Percentiles rank a stretch among this genome's conserved stretches.
Evolutionary conservation across 75 land plant species (phyloP).

Genomic region (Sequoiadendron giganteum): DNA sequence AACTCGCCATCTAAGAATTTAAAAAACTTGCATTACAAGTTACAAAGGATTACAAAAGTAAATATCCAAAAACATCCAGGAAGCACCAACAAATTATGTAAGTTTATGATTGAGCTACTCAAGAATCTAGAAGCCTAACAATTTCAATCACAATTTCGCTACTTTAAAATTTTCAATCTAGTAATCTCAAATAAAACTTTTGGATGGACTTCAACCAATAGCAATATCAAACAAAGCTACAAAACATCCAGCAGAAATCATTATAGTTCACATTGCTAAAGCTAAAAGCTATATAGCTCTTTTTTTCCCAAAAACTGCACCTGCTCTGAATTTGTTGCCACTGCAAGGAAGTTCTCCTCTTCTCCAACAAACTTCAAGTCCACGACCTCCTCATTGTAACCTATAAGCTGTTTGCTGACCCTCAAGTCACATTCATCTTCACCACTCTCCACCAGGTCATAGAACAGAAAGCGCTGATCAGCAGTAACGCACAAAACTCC

Average conservation of each 20-base stretch:
- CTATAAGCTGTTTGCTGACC: slow-evolving; percentile 71
- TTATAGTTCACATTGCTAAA: not conserved
- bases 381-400: slow-evolving; percentile 83
- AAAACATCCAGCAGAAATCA: not conserved
- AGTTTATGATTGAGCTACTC: not conserved
- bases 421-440: slow-evolving; percentile 42
- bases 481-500: slow-evolving; percentile 86
- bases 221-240: not conserved
- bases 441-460: slow-evolving; percentile 26
- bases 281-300: not conserved
- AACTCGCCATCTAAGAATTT: not conserved
- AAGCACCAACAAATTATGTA: not conserved
- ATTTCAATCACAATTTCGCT: not conserved
- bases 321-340: slow-evolving; percentile 94
- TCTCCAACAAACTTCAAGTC: slow-evolving; percentile 89
- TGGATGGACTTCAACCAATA: not conserved
- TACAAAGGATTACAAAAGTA: not conserved
- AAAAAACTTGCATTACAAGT: not conserved
- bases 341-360: slow-evolving; percentile 76
- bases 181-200: not conserved
- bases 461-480: slow-evolving; percentile 88
- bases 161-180: not conserved
- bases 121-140: not conserved
- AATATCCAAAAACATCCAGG: not conserved
- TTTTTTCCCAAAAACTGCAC: slow-evolving; percentile 20